A percentile compares a stretch with the other conserved stretches of the same genome.
Evolutionary conservation across 2,329 filamentous ascomycete species (phyloP).

Genomic region (Sporothrix protearum): DNA sequence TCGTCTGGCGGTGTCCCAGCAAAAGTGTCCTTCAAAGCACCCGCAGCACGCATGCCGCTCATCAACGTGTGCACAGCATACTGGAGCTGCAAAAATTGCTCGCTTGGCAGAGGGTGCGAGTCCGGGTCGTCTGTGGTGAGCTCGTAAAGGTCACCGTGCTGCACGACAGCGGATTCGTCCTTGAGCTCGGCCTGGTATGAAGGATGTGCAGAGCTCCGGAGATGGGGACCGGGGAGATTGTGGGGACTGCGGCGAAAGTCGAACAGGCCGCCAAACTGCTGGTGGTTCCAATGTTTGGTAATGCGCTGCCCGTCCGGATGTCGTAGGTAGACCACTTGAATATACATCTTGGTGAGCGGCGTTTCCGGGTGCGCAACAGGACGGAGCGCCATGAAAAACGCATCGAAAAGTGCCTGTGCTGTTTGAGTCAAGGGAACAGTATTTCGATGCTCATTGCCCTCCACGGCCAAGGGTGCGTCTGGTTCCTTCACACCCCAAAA

Average conservation of each 20-base stretch:
- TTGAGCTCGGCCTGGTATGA: not conserved
- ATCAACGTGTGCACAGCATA: not conserved
- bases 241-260: conserved; percentile 18
- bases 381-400: not conserved
- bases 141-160: not conserved
- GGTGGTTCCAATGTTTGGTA: not conserved
- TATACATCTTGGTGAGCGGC: not conserved
- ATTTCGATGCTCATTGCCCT: conserved; percentile 4
- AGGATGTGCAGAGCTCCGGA: not conserved
- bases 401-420: not conserved
- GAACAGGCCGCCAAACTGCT: not conserved
- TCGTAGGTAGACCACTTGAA: not conserved
- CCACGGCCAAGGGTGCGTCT: not conserved
- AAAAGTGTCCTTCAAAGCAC: not conserved
- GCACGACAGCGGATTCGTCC: not conserved
- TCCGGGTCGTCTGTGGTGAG: not conserved
- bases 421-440: conserved; percentile 16
- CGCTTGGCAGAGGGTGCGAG: not conserved
- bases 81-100: not conserved
- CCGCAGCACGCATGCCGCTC: not conserved
- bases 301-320: not conserved
- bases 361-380: not conserved
- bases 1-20: not conserved
- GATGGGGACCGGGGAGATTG: not conserved
- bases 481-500: conserved; percentile 8